A percentile compares a stretch with the other conserved stretches of the same genome.
Evolutionary conservation across 495 filamentous ascomycete species (phyloP).

Genomic region (Rhizodiscina lignyota): DNA sequence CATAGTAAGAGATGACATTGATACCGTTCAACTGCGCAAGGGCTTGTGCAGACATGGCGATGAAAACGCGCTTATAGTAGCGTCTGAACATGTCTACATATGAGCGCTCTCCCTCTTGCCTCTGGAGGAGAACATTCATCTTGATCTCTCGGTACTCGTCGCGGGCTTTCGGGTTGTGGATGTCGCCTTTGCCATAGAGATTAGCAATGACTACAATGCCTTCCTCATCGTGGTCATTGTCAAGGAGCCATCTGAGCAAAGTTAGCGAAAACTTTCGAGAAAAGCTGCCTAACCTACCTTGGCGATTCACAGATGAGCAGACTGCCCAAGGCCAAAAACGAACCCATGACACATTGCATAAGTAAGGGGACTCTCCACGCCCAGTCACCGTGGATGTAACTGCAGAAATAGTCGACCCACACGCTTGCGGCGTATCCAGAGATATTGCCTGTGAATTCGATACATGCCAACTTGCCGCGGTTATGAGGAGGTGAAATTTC

Average conservation of each 20-base stretch:
- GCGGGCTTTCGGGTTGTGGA: slow-evolving; percentile 75
- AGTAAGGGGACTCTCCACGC: slow-evolving; percentile 84
- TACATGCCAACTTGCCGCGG: slow-evolving; percentile 86
- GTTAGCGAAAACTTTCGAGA: no score
- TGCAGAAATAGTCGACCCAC: slow-evolving; percentile 97
- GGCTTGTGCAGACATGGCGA: slow-evolving; percentile 96
- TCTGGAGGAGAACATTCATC: slow-evolving; percentile 83
- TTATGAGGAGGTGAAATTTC: slow-evolving; percentile 97
- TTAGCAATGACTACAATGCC: slow-evolving; percentile 97
- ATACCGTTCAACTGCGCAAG: slow-evolving; percentile 95
- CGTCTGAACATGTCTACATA: slow-evolving; percentile 91
- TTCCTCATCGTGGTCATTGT: slow-evolving; percentile 97
- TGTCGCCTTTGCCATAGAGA: slow-evolving; percentile 87
- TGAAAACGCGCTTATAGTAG: slow-evolving; percentile 83
- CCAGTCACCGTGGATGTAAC: slow-evolving; percentile 66
- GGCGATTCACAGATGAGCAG: slow-evolving; percentile 92
- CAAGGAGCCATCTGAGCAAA: slow-evolving; percentile 86
- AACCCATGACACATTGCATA: slow-evolving; percentile 90
- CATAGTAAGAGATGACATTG: slow-evolving; percentile 99
- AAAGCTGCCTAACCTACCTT: slow-evolving; percentile 57
- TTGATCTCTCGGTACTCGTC: slow-evolving; percentile 98
- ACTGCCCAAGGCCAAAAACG: slow-evolving; percentile 66
- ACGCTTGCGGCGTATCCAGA: slow-evolving; percentile 89
- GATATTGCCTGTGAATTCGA: slow-evolving; percentile 96
- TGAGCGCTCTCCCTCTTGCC: slow-evolving; percentile 84